phyloP scores from a whole-genome alignment of 495 filamentous ascomycete genomes.

The Cladorrhinum samala region DNA sequence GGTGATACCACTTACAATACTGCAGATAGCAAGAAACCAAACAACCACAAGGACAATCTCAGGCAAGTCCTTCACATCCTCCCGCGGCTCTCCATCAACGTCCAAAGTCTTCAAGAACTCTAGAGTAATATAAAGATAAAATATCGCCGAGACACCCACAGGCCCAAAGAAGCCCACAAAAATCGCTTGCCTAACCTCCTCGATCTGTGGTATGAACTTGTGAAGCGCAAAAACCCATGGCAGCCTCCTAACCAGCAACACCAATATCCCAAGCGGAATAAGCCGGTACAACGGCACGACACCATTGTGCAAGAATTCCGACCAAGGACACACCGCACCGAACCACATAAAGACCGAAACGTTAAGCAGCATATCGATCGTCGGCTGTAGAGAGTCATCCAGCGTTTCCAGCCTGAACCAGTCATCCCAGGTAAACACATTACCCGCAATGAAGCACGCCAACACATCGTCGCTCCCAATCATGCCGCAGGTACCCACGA shows the following conservation, averaged over 20 bases:
- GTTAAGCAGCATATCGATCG: constrained; percentile 76
- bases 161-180: constrained; percentile 94
- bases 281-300: constrained; percentile 74
- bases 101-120: constrained; percentile 59
- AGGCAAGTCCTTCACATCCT: constrained; percentile 57
- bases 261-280: constrained; percentile 70
- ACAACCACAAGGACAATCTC: constrained; percentile 66
- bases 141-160: constrained; percentile 88
- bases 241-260: constrained; percentile 72
- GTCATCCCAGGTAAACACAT: constrained; percentile 84
- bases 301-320: constrained; percentile 56
- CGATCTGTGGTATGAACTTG: constrained; percentile 73
- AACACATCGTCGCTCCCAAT: constrained; percentile 89
- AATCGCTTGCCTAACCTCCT: constrained; percentile 62
- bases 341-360: constrained; percentile 87
- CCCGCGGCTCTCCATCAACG: constrained; percentile 51
- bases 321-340: constrained; percentile 83
- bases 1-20: constrained; percentile 59
- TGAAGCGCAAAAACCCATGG: constrained; percentile 70
- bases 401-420: constrained; percentile 87
- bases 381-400: constrained; percentile 85
- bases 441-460: constrained; percentile 90
- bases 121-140: constrained; percentile 75
- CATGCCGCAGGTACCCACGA: constrained; percentile 80
- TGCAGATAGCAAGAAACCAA: constrained; percentile 83